phyloP scores from a whole-genome alignment of 148 eudicot genomes.

The Selenicereus undatus region DNA sequence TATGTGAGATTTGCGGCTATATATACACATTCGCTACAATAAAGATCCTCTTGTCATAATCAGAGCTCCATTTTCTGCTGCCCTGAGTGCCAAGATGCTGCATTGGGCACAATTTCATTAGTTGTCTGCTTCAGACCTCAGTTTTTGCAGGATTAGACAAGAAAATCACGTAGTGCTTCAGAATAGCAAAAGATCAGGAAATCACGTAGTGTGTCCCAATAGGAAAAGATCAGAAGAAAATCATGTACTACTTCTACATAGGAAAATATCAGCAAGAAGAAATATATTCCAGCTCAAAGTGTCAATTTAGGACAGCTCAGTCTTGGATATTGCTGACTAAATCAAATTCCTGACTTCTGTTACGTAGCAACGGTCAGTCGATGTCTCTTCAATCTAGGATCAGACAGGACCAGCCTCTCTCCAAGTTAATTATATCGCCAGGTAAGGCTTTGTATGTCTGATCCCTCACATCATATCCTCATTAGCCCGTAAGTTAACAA shows the following conservation, averaged over 20 bases:
- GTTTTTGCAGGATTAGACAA: not conserved
- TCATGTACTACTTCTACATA: not conserved
- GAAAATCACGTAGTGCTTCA: not conserved
- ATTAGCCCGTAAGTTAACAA: not conserved
- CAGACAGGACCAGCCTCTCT: not conserved
- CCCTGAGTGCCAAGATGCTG: not conserved
- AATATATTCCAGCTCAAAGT: not conserved
- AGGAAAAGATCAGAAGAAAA: not conserved
- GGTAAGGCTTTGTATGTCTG: not conserved
- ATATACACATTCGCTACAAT: constrained; percentile 33
- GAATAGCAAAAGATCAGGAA: not conserved
- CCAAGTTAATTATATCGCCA: not conserved
- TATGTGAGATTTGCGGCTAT: constrained; percentile 31
- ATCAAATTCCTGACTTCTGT: not conserved
- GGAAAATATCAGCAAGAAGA: not conserved
- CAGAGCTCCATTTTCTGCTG: constrained; percentile 20
- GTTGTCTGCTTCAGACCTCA: not conserved
- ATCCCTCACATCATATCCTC: not conserved
- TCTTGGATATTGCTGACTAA: not conserved
- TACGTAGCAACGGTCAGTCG: not conserved
- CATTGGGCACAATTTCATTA: not conserved
- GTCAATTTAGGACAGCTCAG: not conserved
- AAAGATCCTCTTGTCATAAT: constrained; percentile 28
- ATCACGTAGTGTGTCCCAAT: no score
- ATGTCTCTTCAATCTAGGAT: no score